phyloP scores from a whole-genome alignment of 768 basidiomycete genomes.

The Auriculariales sp. region DNA sequence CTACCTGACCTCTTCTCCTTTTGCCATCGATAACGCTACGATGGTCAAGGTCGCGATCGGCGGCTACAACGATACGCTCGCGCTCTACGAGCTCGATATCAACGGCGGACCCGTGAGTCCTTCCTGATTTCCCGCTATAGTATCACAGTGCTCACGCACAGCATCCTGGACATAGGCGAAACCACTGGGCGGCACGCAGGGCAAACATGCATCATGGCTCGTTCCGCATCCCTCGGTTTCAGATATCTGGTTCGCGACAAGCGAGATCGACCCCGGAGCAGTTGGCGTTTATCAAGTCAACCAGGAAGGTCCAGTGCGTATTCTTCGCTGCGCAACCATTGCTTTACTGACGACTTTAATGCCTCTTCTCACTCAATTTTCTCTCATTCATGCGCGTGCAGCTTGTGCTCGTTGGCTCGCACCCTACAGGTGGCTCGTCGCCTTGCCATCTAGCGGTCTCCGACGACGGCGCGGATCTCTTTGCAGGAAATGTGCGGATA shows the following conservation, averaged over 20 bases:
- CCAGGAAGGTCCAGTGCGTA: slow-evolving; percentile 30
- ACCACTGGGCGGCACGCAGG: too few species aligned
- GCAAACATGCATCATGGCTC: slow-evolving; percentile 68
- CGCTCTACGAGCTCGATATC: slow-evolving; percentile 50
- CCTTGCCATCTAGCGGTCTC: slow-evolving; percentile 51
- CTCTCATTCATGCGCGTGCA: too few species aligned
- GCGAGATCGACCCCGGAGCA: slow-evolving; percentile 56
- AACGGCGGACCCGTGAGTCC: slow-evolving; percentile 27
- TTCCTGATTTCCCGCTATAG: slow-evolving; percentile 25
- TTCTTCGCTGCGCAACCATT: too few species aligned
- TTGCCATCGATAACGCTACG: too few species aligned
- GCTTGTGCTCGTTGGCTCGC: too few species aligned
- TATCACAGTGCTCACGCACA: too few species aligned
- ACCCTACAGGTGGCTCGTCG: slow-evolving; percentile 40
- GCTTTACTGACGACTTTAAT: too few species aligned
- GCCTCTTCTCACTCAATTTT: too few species aligned
- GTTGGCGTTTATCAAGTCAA: slow-evolving; percentile 46
- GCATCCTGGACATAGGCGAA: too few species aligned
- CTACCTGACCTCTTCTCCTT: too few species aligned
- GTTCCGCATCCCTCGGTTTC: slow-evolving; percentile 40
- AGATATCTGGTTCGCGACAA: slow-evolving; percentile 45
- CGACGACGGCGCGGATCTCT: slow-evolving; percentile 30
- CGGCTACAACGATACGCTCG: slow-evolving; percentile 33
- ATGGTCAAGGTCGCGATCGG: not conserved
- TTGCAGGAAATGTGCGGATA: slow-evolving; percentile 55